These are phyloP conservation scores for Kluyveromyces lactis DNA, from an alignment of 805 yeast genomes.

Conservation along the genomic window DNA sequence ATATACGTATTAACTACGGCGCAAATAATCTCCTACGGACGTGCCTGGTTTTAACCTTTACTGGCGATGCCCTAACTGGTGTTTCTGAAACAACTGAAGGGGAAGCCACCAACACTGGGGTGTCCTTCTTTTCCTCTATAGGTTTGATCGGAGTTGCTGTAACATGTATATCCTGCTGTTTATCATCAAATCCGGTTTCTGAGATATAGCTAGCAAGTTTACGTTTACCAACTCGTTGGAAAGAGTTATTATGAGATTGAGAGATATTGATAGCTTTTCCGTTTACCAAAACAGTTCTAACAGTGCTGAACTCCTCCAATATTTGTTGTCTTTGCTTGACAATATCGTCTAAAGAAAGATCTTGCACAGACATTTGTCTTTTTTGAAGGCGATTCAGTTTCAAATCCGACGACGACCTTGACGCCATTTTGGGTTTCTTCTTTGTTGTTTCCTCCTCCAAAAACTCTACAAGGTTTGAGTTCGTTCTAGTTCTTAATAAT, in stretches of 20 bases:
- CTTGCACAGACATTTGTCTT: slow-evolving; percentile 23
- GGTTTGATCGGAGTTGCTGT: slow-evolving; percentile 20
- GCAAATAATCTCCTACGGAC: slow-evolving; percentile 33
- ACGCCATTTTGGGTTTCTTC: slow-evolving; percentile 14
- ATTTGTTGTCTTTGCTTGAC: neutral
- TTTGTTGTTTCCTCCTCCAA: slow-evolving; percentile 15
- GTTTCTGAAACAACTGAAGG: neutral
- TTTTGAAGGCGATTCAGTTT: slow-evolving; percentile 22
- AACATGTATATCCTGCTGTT: slow-evolving; percentile 15
- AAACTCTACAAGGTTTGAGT: slow-evolving; percentile 21
- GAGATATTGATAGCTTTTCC: slow-evolving; percentile 2
- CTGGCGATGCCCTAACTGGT: neutral
- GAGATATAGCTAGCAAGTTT: slow-evolving; percentile 5
- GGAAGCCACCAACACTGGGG: slow-evolving; percentile 16
- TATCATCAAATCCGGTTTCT: neutral
- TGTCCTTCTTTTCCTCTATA: slow-evolving; percentile 8
- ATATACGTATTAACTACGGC: slow-evolving; percentile 15
- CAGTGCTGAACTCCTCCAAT: neutral
- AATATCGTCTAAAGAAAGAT: slow-evolving; percentile 6
- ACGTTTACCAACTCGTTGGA: slow-evolving; percentile 26
- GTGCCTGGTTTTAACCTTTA: slow-evolving; percentile 10
- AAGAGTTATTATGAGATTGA: slow-evolving; percentile 11
- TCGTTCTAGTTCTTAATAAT: slow-evolving; percentile 12
- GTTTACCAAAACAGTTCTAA: neutral
- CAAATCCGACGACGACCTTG: slow-evolving; percentile 23